phyloP scores from a whole-genome alignment of 1,284 basidiomycete species.

The Cystodermella granulosa region DNA sequence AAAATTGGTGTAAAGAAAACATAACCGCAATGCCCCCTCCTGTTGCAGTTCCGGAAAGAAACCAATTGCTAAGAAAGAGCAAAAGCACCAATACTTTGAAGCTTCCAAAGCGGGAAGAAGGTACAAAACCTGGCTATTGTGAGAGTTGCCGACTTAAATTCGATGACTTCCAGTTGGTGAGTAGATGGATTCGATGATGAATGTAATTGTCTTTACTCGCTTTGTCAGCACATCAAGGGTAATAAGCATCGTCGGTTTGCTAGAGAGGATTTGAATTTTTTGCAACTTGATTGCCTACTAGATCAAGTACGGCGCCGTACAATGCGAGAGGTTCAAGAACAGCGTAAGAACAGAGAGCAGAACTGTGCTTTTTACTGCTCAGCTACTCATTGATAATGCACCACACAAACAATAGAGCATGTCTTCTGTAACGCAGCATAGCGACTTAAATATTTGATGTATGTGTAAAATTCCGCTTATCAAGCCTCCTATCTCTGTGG shows the following conservation, averaged over 20 bases:
- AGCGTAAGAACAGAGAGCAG: constrained; percentile 22
- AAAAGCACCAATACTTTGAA: constrained; percentile 73
- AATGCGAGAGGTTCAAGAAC: constrained; percentile 41
- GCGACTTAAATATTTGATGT: too few species aligned
- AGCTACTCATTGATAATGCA: too few species aligned
- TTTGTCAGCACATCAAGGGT: constrained; percentile 71
- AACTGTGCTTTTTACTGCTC: too few species aligned
- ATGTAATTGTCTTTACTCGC: too few species aligned
- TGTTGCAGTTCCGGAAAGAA: constrained; percentile 50
- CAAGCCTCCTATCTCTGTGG: too few species aligned
- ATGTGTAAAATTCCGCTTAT: too few species aligned
- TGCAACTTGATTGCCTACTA: constrained; percentile 77
- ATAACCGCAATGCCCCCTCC: constrained; percentile 60
- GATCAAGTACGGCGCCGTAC: constrained; percentile 67
- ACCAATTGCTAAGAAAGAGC: constrained; percentile 59
- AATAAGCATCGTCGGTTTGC: constrained; percentile 87
- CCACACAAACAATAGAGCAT: too few species aligned
- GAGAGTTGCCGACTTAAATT: constrained; percentile 94
- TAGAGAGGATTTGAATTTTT: constrained; percentile 73
- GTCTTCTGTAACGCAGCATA: too few species aligned
- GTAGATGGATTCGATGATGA: too few species aligned
- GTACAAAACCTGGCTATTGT: constrained; percentile 92
- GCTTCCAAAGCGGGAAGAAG: constrained; percentile 74
- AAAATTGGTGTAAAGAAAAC: constrained; percentile 7
- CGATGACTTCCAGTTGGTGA: constrained; percentile 79